Evolutionary conservation across 208 protist species (phyloP).

Genomic region (Trichomonas tenax): DNA sequence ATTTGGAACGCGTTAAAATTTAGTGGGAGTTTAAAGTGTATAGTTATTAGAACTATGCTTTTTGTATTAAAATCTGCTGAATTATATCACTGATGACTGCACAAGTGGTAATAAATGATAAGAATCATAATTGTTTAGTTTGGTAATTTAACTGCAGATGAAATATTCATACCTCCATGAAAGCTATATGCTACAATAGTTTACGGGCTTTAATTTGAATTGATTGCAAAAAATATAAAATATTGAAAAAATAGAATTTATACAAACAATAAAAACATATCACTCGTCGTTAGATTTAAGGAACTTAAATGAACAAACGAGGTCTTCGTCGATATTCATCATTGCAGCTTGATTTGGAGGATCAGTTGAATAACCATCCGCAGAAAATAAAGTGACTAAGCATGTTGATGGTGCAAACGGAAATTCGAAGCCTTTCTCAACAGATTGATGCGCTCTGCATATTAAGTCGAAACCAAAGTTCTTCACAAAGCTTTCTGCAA

Average conservation of each 20-base stretch:
- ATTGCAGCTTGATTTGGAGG: neutral
- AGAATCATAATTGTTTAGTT: too few species aligned
- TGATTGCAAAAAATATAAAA: too few species aligned
- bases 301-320: neutral
- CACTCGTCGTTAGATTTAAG: neutral
- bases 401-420: neutral
- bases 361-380: neutral
- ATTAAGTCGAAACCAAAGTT: slow-evolving; percentile 96
- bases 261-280: neutral
- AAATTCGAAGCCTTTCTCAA: slow-evolving; percentile 68
- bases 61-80: too few species aligned
- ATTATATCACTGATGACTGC: too few species aligned
- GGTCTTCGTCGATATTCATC: neutral
- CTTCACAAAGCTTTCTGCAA: slow-evolving; percentile 87
- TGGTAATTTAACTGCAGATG: too few species aligned
- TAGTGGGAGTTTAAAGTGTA: too few species aligned
- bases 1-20: too few species aligned
- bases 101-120: too few species aligned
- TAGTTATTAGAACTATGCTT: too few species aligned
- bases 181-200: too few species aligned
- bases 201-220: too few species aligned
- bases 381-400: neutral
- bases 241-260: neutral
- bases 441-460: slow-evolving; percentile 88
- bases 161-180: too few species aligned